Conservation (phyloP, 2,329 filamentous ascomycete genomes). For the Didymella keratinophila region DNA sequence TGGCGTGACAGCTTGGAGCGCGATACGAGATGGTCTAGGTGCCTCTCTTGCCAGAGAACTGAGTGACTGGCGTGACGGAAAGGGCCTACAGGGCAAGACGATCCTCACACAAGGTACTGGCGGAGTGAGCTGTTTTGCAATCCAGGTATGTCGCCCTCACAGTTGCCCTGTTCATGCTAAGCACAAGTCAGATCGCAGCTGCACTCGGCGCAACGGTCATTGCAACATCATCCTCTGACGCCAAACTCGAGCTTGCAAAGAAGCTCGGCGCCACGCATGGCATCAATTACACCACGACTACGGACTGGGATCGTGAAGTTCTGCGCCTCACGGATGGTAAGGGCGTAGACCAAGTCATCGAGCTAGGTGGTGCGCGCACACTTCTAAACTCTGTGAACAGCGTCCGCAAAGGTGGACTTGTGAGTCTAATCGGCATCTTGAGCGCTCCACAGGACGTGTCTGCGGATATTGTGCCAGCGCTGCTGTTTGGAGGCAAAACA, state of each 20-base stretch:
- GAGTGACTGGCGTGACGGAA: slow-evolving; percentile 14
- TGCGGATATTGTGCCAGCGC: slow-evolving; percentile 21
- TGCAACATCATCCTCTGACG: slow-evolving; percentile 64
- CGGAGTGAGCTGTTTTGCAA: slow-evolving; percentile 50
- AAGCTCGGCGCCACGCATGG: slow-evolving; percentile 54
- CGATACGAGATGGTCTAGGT: slow-evolving; percentile 18
- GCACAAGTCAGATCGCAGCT: slow-evolving; percentile 27
- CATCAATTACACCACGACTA: slow-evolving; percentile 65
- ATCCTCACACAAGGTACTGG: slow-evolving; percentile 70
- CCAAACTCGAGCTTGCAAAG: slow-evolving; percentile 58
- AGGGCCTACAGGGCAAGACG: slow-evolving; percentile 31
- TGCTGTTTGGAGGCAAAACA: slow-evolving; percentile 31
- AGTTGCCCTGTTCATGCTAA: neutral
- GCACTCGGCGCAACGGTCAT: slow-evolving; percentile 58
- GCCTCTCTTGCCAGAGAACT: slow-evolving; percentile 13
- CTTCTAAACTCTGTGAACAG: slow-evolving; percentile 57
- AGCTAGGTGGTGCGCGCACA: slow-evolving; percentile 54
- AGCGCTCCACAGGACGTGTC: slow-evolving; percentile 17
- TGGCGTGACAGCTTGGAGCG: slow-evolving; percentile 35
- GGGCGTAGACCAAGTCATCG: slow-evolving; percentile 58
- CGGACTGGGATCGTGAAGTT: slow-evolving; percentile 64
- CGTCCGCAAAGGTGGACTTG: slow-evolving; percentile 56
- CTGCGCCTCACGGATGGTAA: slow-evolving; percentile 52
- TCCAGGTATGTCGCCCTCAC: slow-evolving; percentile 19
- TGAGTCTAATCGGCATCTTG: slow-evolving; percentile 58